A percentile compares a stretch with the other conserved stretches of the same genome.
These are phyloP conservation scores for Gonium pectorale DNA, from an alignment of 139 green algal genomes.

Conservation along the genomic window DNA sequence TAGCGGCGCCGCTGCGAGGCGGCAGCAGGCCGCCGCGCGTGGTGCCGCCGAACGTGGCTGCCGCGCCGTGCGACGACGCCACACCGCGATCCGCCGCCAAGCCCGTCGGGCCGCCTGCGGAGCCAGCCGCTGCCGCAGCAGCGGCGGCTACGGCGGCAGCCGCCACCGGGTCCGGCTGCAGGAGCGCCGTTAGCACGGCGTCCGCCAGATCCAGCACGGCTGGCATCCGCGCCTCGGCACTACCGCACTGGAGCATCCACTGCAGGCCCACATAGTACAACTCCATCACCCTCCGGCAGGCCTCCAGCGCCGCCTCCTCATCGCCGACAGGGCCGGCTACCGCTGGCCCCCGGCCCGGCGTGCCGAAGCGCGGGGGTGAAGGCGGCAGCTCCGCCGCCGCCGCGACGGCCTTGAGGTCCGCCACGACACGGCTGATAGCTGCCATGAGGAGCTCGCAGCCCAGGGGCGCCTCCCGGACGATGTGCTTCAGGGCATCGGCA, in stretches of 20 bases:
- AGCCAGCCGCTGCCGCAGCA: background rate
- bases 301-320: background rate
- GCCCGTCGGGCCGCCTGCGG: no score
- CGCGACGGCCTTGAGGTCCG: conserved; percentile 20
- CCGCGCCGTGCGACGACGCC: background rate
- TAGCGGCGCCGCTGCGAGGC: no score
- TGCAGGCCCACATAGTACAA: conserved; percentile 41
- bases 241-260: conserved; percentile 51
- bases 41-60: no score
- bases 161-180: conserved; percentile 1
- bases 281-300: conserved; percentile 38
- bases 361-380: no score
- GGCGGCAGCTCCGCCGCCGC: background rate
- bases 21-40: no score
- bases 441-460: conserved; percentile 44
- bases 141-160: background rate
- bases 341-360: no score
- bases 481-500: conserved; percentile 34
- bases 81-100: no score
- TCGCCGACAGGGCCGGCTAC: background rate
- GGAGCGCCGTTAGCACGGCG: conserved; percentile 28
- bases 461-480: conserved; percentile 37
- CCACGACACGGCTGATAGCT: conserved; percentile 16
- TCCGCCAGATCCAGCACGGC: conserved; percentile 47
- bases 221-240: background rate